phyloP scores from a whole-genome alignment of 495 filamentous ascomycete genomes.

The Oidiodendron maius region DNA sequence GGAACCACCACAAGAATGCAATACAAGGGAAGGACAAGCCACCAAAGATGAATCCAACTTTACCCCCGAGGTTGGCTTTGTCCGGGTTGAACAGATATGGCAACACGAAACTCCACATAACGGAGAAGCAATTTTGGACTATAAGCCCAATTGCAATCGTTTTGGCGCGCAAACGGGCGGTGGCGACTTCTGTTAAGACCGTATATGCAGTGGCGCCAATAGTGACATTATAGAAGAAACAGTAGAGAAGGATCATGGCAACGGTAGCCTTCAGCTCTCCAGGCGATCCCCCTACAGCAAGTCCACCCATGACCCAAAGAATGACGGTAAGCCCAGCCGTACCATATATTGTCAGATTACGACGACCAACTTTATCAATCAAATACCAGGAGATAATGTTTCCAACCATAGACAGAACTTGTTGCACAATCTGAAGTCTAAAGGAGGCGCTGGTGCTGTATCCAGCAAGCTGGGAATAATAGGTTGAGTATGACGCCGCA shows the following conservation, averaged over 20 bases:
- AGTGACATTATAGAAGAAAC: slow-evolving; percentile 26
- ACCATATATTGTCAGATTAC: slow-evolving; percentile 25
- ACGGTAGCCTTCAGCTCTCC: slow-evolving; percentile 18
- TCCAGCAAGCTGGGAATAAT: slow-evolving; percentile 29
- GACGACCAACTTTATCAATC: slow-evolving; percentile 25
- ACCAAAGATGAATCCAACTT: slow-evolving; percentile 23
- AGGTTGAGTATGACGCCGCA: slow-evolving; percentile 25
- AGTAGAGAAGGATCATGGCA: slow-evolving; percentile 24
- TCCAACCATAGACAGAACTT: slow-evolving; percentile 26
- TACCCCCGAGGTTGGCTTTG: slow-evolving; percentile 23
- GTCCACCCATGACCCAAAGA: slow-evolving; percentile 22
- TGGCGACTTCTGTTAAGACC: slow-evolving; percentile 23
- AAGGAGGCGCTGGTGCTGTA: slow-evolving; percentile 25
- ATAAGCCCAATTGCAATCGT: slow-evolving; percentile 28
- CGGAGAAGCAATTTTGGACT: slow-evolving; percentile 24
- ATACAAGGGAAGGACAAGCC: slow-evolving; percentile 8
- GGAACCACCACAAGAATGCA: slow-evolving; percentile 64
- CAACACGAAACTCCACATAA: slow-evolving; percentile 28
- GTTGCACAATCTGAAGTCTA: slow-evolving; percentile 27
- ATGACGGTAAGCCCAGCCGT: slow-evolving; percentile 20
- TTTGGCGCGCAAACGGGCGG: slow-evolving; percentile 26
- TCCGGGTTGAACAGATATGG: slow-evolving; percentile 27
- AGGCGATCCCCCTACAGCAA: slow-evolving; percentile 20
- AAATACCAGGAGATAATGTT: slow-evolving; percentile 28
- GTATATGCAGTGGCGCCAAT: slow-evolving; percentile 31